Evolutionary conservation across 2,329 filamentous ascomycete genomes (phyloP).

Genomic region (Fusarium tricinctum): DNA sequence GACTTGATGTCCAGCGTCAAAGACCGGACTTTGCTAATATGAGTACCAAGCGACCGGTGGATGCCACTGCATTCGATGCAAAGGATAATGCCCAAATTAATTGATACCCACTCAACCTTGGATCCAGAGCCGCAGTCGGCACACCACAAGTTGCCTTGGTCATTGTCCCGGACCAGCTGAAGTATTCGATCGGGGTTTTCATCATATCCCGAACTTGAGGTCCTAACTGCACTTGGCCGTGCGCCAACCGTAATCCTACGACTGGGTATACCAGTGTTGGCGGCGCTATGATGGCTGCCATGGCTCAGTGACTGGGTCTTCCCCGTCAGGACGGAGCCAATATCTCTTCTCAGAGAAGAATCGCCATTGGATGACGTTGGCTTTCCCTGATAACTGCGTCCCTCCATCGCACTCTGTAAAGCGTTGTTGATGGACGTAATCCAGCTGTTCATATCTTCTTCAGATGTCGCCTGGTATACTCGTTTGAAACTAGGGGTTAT

Average conservation of each 20-base stretch:
- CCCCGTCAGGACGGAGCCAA: constrained; percentile 91
- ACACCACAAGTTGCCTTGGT: constrained; percentile 93
- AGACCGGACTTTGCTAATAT: constrained; percentile 97
- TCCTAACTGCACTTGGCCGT: constrained; percentile 78
- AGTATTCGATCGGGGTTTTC: constrained; percentile 89
- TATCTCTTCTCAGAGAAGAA: constrained; percentile 80
- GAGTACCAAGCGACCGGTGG: constrained; percentile 93
- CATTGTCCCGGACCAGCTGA: constrained; percentile 87
- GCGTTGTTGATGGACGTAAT: constrained; percentile 97
- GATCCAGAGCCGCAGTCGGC: constrained; percentile 92
- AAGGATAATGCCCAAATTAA: constrained; percentile 94
- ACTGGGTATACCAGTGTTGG: constrained; percentile 71
- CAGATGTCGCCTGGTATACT: constrained; percentile 96
- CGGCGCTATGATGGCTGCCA: constrained; percentile 65
- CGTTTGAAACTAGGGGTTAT: constrained; percentile 97
- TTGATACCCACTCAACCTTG: constrained; percentile 99
- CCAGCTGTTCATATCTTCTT: constrained; percentile 98
- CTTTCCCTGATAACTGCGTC: constrained; percentile 72
- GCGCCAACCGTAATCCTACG: constrained; percentile 93
- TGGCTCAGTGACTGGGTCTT: constrained; percentile 82
- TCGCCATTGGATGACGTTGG: constrained; percentile 61
- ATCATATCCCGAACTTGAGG: constrained; percentile 79
- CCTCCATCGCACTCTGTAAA: constrained; percentile 93
- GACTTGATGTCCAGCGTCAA: constrained; percentile 95
- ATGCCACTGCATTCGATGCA: constrained; percentile 99